Evolutionary conservation across 345 rosid genomes (phyloP).

Genomic region (Eucalyptus urophylla): DNA sequence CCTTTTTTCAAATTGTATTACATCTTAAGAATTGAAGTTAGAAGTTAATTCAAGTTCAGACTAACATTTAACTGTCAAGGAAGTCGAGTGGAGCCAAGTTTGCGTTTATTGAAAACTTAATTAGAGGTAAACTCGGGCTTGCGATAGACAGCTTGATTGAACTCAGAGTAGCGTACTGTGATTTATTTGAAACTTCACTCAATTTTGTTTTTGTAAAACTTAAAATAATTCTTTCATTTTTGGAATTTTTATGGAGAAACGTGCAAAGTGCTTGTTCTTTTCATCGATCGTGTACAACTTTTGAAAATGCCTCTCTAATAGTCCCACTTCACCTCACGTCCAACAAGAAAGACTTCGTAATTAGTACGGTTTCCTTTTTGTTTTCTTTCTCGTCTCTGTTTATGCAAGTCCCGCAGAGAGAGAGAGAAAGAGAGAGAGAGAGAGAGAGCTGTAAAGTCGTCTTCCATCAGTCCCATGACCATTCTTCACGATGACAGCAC

Average conservation of each 20-base stretch:
- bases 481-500: not conserved
- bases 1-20: not conserved
- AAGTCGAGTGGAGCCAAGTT: not conserved
- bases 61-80: not conserved
- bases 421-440: not conserved
- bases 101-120: not conserved
- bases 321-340: not conserved
- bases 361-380: not conserved
- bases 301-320: not conserved
- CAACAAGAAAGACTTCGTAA: not conserved
- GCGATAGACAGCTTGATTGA: not conserved
- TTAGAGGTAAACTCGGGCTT: not conserved
- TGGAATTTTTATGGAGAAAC: not conserved
- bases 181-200: not conserved
- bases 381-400: not conserved
- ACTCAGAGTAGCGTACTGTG: not conserved
- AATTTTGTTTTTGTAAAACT: not conserved
- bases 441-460: not conserved
- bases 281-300: not conserved
- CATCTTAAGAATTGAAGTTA: not conserved
- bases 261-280: not conserved
- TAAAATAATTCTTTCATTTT: not conserved
- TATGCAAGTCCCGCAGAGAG: too few relatives aligned
- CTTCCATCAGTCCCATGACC: not conserved
- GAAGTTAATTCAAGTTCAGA: not conserved